Evolutionary conservation across 768 basidiomycete genomes (phyloP), one percentile per base, ranked within the genome.

Genomic region (Auriculariales sp.): DNA sequence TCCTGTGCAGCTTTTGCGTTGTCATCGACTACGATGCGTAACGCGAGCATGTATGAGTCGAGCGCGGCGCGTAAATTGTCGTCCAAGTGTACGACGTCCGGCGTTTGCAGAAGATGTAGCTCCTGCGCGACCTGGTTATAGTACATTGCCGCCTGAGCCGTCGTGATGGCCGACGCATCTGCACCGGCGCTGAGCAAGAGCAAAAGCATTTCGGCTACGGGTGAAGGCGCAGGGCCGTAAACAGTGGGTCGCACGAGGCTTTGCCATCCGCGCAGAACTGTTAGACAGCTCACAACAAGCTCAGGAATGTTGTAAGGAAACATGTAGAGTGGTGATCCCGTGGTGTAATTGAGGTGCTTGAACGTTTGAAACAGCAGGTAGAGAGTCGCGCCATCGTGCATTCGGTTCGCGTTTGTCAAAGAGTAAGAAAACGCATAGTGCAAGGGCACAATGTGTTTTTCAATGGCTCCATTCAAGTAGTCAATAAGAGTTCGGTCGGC

Each of bases 1-100:
- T 86, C 82, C 50, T 75, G 68, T n/a, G 78, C 72, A 44, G 70
- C 73, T 59, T 81, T 83, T 24, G 74, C 75, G 50, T 85, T 83
- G 55, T 84, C 82, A 32, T 78, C 79, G 28, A 83, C 69, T 28
- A 78, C 56, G 52, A 81, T 67, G 49, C 74, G 75, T 36, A 86
- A 61, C 3, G 77, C 74, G 31, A 83, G 58, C 3, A 69, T 67
- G 55, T 81, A 79, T 10, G 67, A 66, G 54, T 85, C 81, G 24
- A 86, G 59, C 28, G 73, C 71, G 51, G 75, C 74, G 51, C 77
- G 70, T 45, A 78, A 66, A 35, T 71, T 69, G 9, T 66, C 62
- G n/a, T 71, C 61, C n/a, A n/a, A n/a, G n/a, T n/a, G n/a, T n/a
- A n/a, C n/a, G 48, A 85, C 67, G n/a, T 69, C 70, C 52, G 72